Percentiles rank a stretch among this genome's conserved stretches.
These are phyloP conservation scores for Trifolium pratense DNA, from an alignment of 306 rosid genomes.

Conservation along the genomic window DNA sequence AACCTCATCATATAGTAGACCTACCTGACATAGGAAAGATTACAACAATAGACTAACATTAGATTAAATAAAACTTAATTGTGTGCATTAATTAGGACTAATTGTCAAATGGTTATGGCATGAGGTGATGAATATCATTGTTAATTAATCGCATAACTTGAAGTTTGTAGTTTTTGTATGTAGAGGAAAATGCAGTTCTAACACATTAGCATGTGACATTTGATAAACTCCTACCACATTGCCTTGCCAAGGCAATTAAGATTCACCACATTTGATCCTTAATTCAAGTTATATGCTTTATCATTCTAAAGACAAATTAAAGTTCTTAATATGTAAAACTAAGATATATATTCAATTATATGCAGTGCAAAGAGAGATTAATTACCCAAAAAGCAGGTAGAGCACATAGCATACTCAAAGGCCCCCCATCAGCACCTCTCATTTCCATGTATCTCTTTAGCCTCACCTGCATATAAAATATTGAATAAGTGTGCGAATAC, in stretches of 20 bases:
- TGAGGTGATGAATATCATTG: too few species aligned
- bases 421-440: constrained; percentile 94
- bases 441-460: constrained; percentile 89
- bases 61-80: neutral
- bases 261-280: neutral
- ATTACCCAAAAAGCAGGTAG: constrained; percentile 90
- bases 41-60: constrained; percentile 15
- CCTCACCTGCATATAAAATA: constrained; percentile 63
- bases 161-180: neutral
- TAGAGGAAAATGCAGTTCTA: neutral
- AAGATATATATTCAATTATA: neutral
- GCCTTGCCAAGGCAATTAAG: neutral
- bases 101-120: neutral
- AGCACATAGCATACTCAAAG: constrained; percentile 81
- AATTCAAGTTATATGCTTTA: constrained; percentile 14
- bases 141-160: too few species aligned
- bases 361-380: neutral
- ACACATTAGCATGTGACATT: constrained; percentile 9
- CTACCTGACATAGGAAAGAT: constrained; percentile 65
- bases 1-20: constrained; percentile 77
- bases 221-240: neutral
- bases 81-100: neutral
- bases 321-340: neutral
- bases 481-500: too few species aligned
- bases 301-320: neutral